These are phyloP conservation scores for Cardamine resedifolia DNA, from an alignment of 345 rosid species.

Conservation along the genomic window DNA sequence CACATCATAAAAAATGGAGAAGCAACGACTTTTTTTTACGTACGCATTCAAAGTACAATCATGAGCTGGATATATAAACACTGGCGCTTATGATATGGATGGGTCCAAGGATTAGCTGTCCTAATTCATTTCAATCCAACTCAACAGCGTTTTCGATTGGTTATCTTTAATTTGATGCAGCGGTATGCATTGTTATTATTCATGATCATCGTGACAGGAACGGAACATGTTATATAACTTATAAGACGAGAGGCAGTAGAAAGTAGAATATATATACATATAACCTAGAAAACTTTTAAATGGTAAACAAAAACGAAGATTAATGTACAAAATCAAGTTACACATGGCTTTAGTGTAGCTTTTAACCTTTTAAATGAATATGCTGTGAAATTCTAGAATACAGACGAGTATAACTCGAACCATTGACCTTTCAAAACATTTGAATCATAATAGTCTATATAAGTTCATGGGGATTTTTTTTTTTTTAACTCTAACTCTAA, in stretches of 20 bases:
- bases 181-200: background rate
- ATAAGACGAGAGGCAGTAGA: background rate
- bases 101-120: constrained; percentile 38
- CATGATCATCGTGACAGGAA: background rate
- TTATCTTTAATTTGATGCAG: constrained; percentile 2
- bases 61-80: constrained; percentile 28
- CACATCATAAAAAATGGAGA: constrained; percentile 22
- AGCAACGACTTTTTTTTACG: constrained; percentile 17
- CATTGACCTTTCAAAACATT: background rate
- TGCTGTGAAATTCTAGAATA: background rate
- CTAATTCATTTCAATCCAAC: constrained; percentile 9
- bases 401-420: background rate
- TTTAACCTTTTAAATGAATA: background rate
- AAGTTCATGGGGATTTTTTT: background rate
- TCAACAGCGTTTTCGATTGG: background rate
- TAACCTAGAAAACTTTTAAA: background rate
- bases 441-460: background rate
- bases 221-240: background rate
- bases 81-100: constrained; percentile 14
- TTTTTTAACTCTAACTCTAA: no score
- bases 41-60: constrained; percentile 28
- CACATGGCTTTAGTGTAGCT: background rate
- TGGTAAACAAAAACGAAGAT: background rate
- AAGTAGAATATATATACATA: background rate
- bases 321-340: background rate